Evolutionary conservation across 139 green algal species (phyloP).

Genomic region (Chlorella vulgaris): DNA sequence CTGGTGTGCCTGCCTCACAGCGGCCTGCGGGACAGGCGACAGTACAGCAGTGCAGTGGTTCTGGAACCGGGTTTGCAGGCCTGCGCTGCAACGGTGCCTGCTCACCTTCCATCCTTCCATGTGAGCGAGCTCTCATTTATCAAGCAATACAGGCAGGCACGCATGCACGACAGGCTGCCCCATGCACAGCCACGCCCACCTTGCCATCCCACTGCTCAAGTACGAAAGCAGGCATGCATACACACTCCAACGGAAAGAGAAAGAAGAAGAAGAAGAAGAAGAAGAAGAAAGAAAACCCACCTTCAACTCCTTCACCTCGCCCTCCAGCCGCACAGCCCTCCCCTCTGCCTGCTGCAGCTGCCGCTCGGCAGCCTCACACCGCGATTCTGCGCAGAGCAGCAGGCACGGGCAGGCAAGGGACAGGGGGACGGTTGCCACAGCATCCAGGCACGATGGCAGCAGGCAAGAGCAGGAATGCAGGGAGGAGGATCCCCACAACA

Average conservation of each 20-base stretch:
- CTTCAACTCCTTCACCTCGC: not conserved
- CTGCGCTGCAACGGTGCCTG: not conserved
- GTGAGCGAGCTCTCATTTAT: no score
- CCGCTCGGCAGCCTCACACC: constrained; percentile 35
- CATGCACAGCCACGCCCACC: no score
- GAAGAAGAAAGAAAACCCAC: not conserved
- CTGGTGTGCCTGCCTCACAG: not conserved
- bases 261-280: not conserved
- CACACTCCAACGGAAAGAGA: not conserved
- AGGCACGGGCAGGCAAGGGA: not conserved
- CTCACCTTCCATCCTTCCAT: no score
- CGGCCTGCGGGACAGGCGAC: not conserved
- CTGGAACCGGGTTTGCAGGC: not conserved
- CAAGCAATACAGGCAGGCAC: no score
- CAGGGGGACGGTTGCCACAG: not conserved
- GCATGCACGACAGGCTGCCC: no score
- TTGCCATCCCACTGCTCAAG: no score
- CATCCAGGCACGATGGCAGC: no score
- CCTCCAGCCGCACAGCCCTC: constrained; percentile 7
- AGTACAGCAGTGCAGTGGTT: not conserved
- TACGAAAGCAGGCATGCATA: not conserved
- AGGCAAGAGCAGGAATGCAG: no score
- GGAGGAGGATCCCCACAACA: no score
- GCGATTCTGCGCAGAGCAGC: constrained; percentile 35
- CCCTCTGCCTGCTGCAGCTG: constrained; percentile 3